phyloP scores from a whole-genome alignment of 257 asterid species.

The Craterostigma plantagineum region DNA sequence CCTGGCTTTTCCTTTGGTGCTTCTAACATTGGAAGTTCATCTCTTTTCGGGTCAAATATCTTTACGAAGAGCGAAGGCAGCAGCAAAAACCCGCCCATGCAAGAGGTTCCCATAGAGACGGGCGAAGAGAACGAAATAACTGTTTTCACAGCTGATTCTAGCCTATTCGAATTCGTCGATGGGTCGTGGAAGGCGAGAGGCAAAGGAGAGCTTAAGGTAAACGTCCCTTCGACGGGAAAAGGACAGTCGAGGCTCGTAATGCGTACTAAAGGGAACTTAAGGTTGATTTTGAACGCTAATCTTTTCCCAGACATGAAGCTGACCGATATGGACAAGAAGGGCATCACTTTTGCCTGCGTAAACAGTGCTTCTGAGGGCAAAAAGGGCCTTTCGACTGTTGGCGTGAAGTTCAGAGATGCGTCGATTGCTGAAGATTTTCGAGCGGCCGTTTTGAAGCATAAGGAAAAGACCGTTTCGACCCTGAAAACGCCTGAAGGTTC shows the following conservation, averaged over 20 bases:
- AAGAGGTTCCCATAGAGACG: constrained; percentile 43
- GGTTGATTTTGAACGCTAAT: constrained; percentile 69
- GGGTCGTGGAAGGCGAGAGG: constrained; percentile 90
- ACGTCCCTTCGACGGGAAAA: constrained; percentile 32
- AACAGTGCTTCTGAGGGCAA: constrained; percentile 60
- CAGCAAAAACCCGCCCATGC: constrained; percentile 35
- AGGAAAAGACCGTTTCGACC: constrained; percentile 15
- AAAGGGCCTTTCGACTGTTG: constrained; percentile 59
- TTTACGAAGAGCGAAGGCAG: constrained; percentile 15
- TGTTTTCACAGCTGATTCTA: constrained; percentile 55
- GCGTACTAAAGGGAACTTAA: constrained; percentile 72
- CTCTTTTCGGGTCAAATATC: constrained; percentile 26
- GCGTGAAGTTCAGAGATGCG: constrained; percentile 73
- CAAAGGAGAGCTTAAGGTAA: constrained; percentile 78
- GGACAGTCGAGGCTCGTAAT: constrained; percentile 70
- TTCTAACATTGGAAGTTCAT: constrained; percentile 22
- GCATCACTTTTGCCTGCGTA: constrained; percentile 75
- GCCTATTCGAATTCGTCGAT: constrained; percentile 45
- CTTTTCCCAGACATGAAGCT: constrained; percentile 88
- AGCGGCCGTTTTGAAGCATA: constrained; percentile 40
- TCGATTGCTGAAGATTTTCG: constrained; percentile 46
- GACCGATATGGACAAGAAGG: constrained; percentile 81
- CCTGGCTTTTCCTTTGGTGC: constrained; percentile 30
- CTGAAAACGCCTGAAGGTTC: constrained; percentile 67
- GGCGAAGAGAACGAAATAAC: constrained; percentile 71